Percentiles rank a stretch among this genome's conserved stretches.
Conservation (phyloP, 2,329 filamentous ascomycete genomes). For the Neoascochyta sp. region DNA sequence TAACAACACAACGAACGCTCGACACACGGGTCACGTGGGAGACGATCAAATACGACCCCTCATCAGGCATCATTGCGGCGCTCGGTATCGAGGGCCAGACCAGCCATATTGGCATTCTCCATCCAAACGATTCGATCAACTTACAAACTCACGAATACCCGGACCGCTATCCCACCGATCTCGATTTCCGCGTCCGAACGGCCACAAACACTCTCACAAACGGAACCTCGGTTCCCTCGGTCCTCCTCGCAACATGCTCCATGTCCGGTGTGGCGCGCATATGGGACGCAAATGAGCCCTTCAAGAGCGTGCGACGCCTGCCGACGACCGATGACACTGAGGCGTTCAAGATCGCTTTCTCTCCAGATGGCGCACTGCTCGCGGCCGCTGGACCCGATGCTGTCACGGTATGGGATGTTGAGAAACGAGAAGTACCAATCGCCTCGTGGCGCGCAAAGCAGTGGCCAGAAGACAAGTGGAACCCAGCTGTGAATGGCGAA, state of each 20-base stretch:
- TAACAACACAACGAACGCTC: constrained; percentile 30
- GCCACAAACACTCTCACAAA: constrained; percentile 13
- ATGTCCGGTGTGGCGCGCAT: constrained; percentile 40
- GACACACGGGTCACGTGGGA: constrained; percentile 36
- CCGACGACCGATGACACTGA: constrained; percentile 32
- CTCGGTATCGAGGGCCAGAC: constrained; percentile 25
- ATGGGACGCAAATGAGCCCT: constrained; percentile 41
- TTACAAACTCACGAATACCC: constrained; percentile 33
- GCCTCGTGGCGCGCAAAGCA: constrained; percentile 36
- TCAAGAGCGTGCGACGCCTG: constrained; percentile 28
- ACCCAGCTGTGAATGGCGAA: constrained; percentile 32
- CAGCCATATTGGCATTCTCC: constrained; percentile 35
- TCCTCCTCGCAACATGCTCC: constrained; percentile 41
- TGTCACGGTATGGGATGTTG: constrained; percentile 45
- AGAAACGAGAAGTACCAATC: constrained; percentile 32
- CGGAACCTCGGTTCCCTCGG: constrained; percentile 19
- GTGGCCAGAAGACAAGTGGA: constrained; percentile 25
- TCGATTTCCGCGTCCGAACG: constrained; percentile 40
- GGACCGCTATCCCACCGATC: constrained; percentile 38
- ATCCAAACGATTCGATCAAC: constrained; percentile 30
- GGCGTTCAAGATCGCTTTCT: constrained; percentile 44
- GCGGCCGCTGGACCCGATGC: constrained; percentile 45
- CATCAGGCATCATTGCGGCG: constrained; percentile 41
- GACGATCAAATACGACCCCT: constrained; percentile 38
- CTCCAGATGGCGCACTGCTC: constrained; percentile 42